A percentile compares a stretch with the other conserved stretches of the same genome.
Evolutionary conservation across 2,329 filamentous ascomycete species (phyloP).

Genomic region (Sporothrix brasiliensis): DNA sequence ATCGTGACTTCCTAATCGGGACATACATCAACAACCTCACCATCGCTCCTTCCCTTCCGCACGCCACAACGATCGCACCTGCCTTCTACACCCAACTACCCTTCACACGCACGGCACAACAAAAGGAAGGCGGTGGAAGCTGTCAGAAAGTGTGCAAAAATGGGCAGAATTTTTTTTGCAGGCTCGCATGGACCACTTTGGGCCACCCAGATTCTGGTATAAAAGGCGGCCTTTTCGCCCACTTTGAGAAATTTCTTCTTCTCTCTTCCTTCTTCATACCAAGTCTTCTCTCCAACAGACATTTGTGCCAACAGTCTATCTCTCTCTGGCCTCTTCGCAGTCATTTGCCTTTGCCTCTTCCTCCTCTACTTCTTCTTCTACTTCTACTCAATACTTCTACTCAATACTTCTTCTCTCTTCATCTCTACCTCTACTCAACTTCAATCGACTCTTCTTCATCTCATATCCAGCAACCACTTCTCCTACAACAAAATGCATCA

Average conservation of each 20-base stretch:
- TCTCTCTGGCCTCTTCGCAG: not conserved
- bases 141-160: not conserved
- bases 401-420: not conserved
- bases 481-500: not conserved
- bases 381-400: not conserved
- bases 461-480: not conserved
- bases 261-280: not conserved
- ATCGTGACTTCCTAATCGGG: conserved; percentile 21
- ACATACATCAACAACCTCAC: conserved; percentile 9
- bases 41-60: conserved; percentile 12
- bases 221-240: not conserved
- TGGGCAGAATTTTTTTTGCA: not conserved
- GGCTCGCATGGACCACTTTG: conserved; percentile 9
- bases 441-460: not conserved
- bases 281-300: not conserved
- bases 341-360: not conserved
- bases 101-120: not conserved
- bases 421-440: not conserved
- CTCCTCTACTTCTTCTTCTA: not conserved
- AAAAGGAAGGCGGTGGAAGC: not conserved
- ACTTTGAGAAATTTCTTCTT: not conserved
- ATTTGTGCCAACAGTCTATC: not conserved
- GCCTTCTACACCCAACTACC: not conserved
- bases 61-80: not conserved
- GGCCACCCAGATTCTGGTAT: not conserved